Evolutionary conservation across 805 yeast species (phyloP), one percentile per base, ranked within the genome.

Genomic region (Teunomyces lycoperdinae): DNA sequence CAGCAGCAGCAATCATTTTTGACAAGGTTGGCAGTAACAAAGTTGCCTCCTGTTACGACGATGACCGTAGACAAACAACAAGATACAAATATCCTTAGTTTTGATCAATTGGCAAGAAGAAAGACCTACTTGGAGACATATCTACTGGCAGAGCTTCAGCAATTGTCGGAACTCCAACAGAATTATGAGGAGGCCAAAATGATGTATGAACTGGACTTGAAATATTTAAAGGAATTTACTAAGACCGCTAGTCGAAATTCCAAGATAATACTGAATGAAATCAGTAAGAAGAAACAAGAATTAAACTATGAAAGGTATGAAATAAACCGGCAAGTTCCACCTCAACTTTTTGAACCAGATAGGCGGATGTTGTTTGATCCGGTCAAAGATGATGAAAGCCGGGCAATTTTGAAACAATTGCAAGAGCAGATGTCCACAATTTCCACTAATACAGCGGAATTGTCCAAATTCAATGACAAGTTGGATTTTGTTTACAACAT

Each of bases 121-220:
- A 65, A 63, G 43, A 57, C 56, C 13, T 57, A 55, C 31, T 33
- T 69, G 40, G 76, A 72, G 47, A 65, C 73, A 10, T 64, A 67
- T 46, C 55, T 72, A 13, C 67, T 60, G 68, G 76, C 77, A 2
- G 77, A 73, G 50, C 39, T 64, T 31, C 66, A 66, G 43, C 76
- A 71, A 49, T 56, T 71, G 34, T 52, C 58, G 30, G 71, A 67
- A 8, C 55, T 73, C 13, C 63, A 68, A 43, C 49, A 50, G 7
- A 57, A 66, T 48, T 57, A 59, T 42, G 52, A 55, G 9, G 58
- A 62, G 14, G 48, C 63, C 5, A 51, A 65, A 26, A 45, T 50
- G 31, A 51, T 53, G 24, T 62, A 60, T 52, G 55, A 63, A 41
- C 66, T 61, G 62, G 78, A 73, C 52, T 49, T 51, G 27, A 55